Conservation (phyloP, 352 stramenopile species). For the Pythium biforme region DNA sequence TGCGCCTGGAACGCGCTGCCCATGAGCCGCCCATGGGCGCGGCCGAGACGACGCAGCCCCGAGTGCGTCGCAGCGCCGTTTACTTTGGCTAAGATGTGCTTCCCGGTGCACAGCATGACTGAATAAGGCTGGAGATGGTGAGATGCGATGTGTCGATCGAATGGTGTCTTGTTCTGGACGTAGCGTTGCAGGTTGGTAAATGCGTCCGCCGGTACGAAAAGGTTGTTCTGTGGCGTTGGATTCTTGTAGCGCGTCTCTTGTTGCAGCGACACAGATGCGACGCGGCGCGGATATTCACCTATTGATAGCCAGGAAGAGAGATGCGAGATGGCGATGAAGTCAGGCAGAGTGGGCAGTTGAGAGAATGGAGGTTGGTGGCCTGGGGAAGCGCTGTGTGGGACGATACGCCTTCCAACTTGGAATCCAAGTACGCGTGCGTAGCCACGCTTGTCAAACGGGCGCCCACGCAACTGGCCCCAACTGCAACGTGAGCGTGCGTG, state of each 20-base stretch:
- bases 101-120: conserved; percentile 15
- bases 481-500: conserved; percentile 11
- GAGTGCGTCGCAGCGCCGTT: conserved; percentile 13
- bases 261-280: conserved; percentile 11
- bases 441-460: conserved; percentile 10
- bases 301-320: conserved; percentile 15
- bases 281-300: conserved; percentile 5
- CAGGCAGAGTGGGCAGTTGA: not conserved
- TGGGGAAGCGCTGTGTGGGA: not conserved
- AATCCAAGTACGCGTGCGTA: not conserved
- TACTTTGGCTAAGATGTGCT: conserved; percentile 7
- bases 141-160: not conserved
- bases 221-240: not conserved
- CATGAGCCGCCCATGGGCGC: conserved; percentile 14
- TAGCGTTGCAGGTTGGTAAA: not conserved
- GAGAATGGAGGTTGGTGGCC: not conserved
- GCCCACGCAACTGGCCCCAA: conserved; percentile 4
- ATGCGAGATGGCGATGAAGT: conserved; percentile 1
- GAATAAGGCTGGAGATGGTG: not conserved
- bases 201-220: not conserved
- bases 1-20: conserved; percentile 36
- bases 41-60: conserved; percentile 17
- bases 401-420: not conserved
- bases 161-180: not conserved
- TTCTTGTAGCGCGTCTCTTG: not conserved